These are phyloP conservation scores for Metschnikowia borealis DNA, from an alignment of 805 yeast genomes.

Conservation along the genomic window DNA sequence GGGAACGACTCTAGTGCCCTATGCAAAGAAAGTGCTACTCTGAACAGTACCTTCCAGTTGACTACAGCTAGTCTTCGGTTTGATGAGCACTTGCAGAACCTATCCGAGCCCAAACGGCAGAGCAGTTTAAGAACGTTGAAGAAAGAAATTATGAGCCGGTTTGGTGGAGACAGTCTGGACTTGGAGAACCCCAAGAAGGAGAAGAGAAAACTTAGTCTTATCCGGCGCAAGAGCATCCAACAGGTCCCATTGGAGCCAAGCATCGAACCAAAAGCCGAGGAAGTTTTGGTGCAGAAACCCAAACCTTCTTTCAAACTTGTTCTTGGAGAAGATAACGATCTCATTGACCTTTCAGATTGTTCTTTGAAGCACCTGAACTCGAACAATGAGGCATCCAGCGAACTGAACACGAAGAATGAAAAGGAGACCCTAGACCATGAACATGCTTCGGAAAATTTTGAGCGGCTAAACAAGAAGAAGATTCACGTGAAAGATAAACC, in stretches of 20 bases:
- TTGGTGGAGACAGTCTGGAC: not conserved
- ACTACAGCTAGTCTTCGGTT: conserved; percentile 5
- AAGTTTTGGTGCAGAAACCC: not conserved
- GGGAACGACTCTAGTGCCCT: conserved; percentile 1
- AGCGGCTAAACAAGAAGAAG: not conserved
- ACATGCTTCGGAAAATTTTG: not conserved
- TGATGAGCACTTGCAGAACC: conserved; percentile 1
- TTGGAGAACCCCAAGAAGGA: not conserved
- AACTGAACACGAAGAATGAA: not conserved
- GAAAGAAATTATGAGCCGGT: not conserved
- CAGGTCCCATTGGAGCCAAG: not conserved
- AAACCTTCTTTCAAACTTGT: not conserved
- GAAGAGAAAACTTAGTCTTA: not conserved
- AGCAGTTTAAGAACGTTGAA: conserved; percentile 2
- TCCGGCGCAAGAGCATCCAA: not conserved
- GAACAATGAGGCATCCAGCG: not conserved
- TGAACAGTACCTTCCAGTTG: conserved; percentile 2
- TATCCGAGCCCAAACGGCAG: not conserved
- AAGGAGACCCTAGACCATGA: not conserved
- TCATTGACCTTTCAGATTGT: conserved; percentile 1
- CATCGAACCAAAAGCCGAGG: not conserved
- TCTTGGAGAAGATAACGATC: not conserved
- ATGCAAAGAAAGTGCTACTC: not conserved
- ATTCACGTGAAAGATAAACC: not conserved
- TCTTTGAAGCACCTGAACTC: not conserved